Evolutionary conservation across 495 filamentous ascomycete species (phyloP).

Genomic region (Aspergillus campestris): DNA sequence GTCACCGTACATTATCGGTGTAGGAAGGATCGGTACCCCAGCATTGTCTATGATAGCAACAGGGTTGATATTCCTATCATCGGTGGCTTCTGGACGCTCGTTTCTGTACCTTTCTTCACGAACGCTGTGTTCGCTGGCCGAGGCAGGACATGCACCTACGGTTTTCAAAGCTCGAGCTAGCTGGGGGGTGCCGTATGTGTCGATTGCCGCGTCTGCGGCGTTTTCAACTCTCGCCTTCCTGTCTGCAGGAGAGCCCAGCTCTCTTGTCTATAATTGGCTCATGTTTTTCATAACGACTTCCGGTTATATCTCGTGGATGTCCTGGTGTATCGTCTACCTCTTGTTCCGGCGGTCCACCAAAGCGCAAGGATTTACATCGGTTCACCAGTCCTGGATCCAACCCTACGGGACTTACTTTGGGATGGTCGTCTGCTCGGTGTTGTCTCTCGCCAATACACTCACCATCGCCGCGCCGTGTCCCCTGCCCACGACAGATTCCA

Average conservation of each 20-base stretch:
- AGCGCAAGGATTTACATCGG: constrained; percentile 28
- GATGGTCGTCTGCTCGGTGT: constrained; percentile 35
- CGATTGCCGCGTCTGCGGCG: constrained; percentile 30
- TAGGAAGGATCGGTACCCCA: constrained; percentile 39
- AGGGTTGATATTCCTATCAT: constrained; percentile 61
- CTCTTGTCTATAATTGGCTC: constrained; percentile 40
- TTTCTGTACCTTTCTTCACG: constrained; percentile 52
- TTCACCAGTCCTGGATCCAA: constrained; percentile 40
- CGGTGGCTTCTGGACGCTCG: constrained; percentile 57
- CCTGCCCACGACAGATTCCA: constrained; percentile 39
- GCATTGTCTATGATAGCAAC: constrained; percentile 59
- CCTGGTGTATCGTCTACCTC: constrained; percentile 46
- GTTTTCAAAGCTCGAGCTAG: constrained; percentile 34
- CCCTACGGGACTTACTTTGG: constrained; percentile 45
- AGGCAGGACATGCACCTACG: constrained; percentile 38
- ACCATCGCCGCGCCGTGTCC: constrained; percentile 40
- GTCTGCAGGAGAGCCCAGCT: constrained; percentile 21
- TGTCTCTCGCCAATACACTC: constrained; percentile 47
- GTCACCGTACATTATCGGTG: constrained; percentile 29
- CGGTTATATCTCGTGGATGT: constrained; percentile 53
- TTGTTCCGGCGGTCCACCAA: constrained; percentile 43
- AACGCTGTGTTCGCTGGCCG: constrained; percentile 38
- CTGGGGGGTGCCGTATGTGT: constrained; percentile 40
- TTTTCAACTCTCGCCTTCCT: constrained; percentile 32
- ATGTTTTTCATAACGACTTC: constrained; percentile 52